Evolutionary conservation across 495 filamentous ascomycete genomes (phyloP).

Genomic region (Cercophora sp.): DNA sequence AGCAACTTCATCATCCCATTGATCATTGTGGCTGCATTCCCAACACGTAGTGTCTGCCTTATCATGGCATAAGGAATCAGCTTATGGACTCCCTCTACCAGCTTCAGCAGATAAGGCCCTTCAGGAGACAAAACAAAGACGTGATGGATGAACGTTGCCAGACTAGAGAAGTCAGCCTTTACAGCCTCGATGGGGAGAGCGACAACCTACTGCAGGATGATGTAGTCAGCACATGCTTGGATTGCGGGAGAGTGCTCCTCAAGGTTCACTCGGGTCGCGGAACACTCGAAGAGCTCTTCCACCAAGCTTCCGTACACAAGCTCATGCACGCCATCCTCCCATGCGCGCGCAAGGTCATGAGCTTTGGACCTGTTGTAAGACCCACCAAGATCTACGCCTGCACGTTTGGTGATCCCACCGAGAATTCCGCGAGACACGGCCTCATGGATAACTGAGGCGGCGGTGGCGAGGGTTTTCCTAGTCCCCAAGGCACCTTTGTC

Average conservation of each 20-base stretch:
- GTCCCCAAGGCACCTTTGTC: slow-evolving; percentile 62
- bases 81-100: slow-evolving; percentile 54
- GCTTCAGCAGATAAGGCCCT: slow-evolving; percentile 56
- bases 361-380: slow-evolving; percentile 52
- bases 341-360: slow-evolving; percentile 50
- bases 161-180: slow-evolving; percentile 35
- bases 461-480: slow-evolving; percentile 62
- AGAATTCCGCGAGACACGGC: slow-evolving; percentile 53
- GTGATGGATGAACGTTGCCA: slow-evolving; percentile 62
- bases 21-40: slow-evolving; percentile 67
- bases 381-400: slow-evolving; percentile 25
- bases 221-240: slow-evolving; percentile 54
- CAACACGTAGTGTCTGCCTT: slow-evolving; percentile 58
- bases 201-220: slow-evolving; percentile 48
- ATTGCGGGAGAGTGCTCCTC: slow-evolving; percentile 54
- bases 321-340: slow-evolving; percentile 54
- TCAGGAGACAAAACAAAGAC: slow-evolving; percentile 59
- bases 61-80: slow-evolving; percentile 59
- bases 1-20: slow-evolving; percentile 59
- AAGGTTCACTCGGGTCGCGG: slow-evolving; percentile 49
- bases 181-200: neutral
- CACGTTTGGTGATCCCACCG: slow-evolving; percentile 42
- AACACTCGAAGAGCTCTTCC: slow-evolving; percentile 53
- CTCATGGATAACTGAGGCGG: slow-evolving; percentile 57
- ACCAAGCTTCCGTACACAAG: slow-evolving; percentile 56